Percentiles rank a stretch among this genome's conserved stretches.
Conservation (phyloP, 139 green algal species). For the Picochlorum sp. region DNA sequence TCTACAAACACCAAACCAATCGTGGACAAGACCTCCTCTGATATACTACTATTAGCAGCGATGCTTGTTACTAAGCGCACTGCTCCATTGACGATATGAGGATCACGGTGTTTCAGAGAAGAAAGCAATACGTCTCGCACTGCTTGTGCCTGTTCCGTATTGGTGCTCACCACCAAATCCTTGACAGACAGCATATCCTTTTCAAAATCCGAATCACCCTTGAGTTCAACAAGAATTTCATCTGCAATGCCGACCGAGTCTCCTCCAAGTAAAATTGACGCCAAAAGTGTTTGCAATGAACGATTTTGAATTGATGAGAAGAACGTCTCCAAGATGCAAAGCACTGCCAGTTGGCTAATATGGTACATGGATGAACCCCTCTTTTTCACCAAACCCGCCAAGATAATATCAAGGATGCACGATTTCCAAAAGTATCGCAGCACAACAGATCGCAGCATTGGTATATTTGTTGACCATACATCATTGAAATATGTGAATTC, state of each 20-base stretch:
- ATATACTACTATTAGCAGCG: too few relatives aligned
- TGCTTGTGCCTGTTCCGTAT: too few relatives aligned
- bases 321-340: conserved; percentile 72
- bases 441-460: background rate
- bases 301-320: conserved; percentile 51
- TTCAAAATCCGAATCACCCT: background rate
- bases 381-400: background rate
- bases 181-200: background rate
- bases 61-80: too few relatives aligned
- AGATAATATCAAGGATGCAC: conserved; percentile 5
- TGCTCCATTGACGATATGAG: too few relatives aligned
- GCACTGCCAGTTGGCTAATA: conserved; percentile 22
- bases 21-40: too few relatives aligned
- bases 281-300: conserved; percentile 38
- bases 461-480: conserved; percentile 54
- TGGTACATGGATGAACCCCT: background rate
- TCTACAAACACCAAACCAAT: too few relatives aligned
- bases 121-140: too few relatives aligned
- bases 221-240: background rate
- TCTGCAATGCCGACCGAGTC: background rate
- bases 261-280: conserved; percentile 39
- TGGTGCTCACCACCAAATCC: background rate
- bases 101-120: too few relatives aligned
- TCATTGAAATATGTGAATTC: conserved; percentile 90
- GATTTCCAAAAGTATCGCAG: conserved; percentile 10